A percentile compares a stretch with the other conserved stretches of the same genome.
These are phyloP conservation scores for Epichloe coenophiala DNA, from an alignment of 2,329 filamentous ascomycete genomes.

Conservation along the genomic window DNA sequence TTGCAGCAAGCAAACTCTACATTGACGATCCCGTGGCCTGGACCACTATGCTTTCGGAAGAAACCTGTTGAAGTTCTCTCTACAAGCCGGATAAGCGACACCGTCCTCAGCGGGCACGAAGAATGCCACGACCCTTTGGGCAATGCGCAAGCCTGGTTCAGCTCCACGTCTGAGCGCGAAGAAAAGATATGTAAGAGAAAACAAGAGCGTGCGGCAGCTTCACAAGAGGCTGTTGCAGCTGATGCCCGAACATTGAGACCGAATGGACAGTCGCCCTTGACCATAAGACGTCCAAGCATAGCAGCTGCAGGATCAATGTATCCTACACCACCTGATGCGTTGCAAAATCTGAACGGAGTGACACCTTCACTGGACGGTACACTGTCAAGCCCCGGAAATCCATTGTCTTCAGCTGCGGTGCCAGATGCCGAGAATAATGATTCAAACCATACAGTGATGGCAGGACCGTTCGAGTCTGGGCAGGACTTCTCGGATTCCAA, in stretches of 20 bases:
- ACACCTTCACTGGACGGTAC: constrained; percentile 44
- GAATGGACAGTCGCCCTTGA: constrained; percentile 38
- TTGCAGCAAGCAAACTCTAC: constrained; percentile 21
- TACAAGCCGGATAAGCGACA: constrained; percentile 26
- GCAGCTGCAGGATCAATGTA: constrained; percentile 45
- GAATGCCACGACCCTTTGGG: constrained; percentile 35
- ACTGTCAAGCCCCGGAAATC: constrained; percentile 41
- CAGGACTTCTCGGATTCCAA: constrained; percentile 28
- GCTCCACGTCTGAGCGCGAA: constrained; percentile 29
- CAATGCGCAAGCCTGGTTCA: constrained; percentile 35
- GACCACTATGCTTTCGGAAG: constrained; percentile 38
- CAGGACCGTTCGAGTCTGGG: constrained; percentile 13
- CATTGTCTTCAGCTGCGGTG: constrained; percentile 14
- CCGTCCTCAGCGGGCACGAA: constrained; percentile 22
- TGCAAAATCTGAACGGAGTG: constrained; percentile 38
- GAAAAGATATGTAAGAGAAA: constrained; percentile 33
- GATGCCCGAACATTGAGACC: constrained; percentile 28
- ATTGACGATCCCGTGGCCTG: constrained; percentile 39
- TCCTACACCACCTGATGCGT: constrained; percentile 56
- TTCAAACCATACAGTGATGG: constrained; percentile 9
- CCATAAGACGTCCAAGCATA: constrained; percentile 35
- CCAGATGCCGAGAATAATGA: constrained; percentile 17
- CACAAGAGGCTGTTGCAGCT: constrained; percentile 28
- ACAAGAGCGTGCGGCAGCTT: constrained; percentile 32
- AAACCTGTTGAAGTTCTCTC: constrained; percentile 27